These are phyloP conservation scores for Baorangia bicolor DNA, from an alignment of 768 basidiomycete species.

Conservation along the genomic window DNA sequence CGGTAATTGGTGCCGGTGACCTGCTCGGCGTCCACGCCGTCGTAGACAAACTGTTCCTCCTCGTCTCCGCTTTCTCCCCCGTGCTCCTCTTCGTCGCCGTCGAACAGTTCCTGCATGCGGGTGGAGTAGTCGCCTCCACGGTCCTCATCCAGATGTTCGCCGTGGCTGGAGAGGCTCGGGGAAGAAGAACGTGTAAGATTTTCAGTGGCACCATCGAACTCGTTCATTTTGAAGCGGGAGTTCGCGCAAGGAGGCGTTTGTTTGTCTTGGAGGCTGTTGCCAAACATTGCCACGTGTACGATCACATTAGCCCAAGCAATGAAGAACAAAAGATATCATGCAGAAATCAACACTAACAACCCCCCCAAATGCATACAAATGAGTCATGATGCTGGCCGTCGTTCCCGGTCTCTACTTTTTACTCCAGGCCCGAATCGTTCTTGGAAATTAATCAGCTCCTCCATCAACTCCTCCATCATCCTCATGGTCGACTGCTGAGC, in stretches of 20 bases:
- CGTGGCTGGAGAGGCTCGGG: slow-evolving; percentile 16
- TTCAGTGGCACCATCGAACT: neutral
- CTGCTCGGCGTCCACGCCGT: slow-evolving; percentile 59
- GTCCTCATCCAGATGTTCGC: slow-evolving; percentile 24
- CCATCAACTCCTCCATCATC: slow-evolving; percentile 89
- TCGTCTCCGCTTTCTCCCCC: slow-evolving; percentile 48
- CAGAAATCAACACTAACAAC: slow-evolving; percentile 11
- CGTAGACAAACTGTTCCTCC: slow-evolving; percentile 69
- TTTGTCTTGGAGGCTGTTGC: slow-evolving; percentile 27
- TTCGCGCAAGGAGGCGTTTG: slow-evolving; percentile 3
- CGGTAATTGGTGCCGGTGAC: slow-evolving; percentile 53
- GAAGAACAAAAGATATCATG: slow-evolving; percentile 12
- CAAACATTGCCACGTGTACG: slow-evolving; percentile 28
- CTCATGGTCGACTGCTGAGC: slow-evolving; percentile 55
- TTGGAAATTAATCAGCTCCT: slow-evolving; percentile 85
- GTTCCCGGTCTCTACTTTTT: slow-evolving; percentile 52
- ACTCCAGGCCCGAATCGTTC: slow-evolving; percentile 73
- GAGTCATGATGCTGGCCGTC: slow-evolving; percentile 40
- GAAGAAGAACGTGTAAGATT: slow-evolving; percentile 2
- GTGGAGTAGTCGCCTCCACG: slow-evolving; percentile 25
- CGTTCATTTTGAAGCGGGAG: slow-evolving; percentile 10
- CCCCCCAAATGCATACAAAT: slow-evolving; percentile 5
- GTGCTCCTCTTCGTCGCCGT: slow-evolving; percentile 43
- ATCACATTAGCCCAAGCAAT: neutral
- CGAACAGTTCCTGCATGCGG: slow-evolving; percentile 30